These are phyloP conservation scores for Physcia stellaris DNA, from an alignment of 495 filamentous ascomycete species.

Conservation along the genomic window DNA sequence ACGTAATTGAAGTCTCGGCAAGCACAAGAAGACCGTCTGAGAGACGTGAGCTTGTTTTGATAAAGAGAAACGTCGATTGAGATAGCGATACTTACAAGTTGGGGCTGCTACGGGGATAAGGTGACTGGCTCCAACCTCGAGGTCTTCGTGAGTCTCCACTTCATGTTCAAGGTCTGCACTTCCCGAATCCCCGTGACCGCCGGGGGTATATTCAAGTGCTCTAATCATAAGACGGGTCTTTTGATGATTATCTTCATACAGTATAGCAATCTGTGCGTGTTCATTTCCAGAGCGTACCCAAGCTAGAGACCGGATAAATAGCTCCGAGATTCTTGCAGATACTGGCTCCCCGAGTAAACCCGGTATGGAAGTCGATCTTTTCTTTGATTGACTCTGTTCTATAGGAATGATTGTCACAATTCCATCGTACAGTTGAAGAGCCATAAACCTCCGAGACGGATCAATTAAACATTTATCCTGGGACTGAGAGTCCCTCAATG, in stretches of 20 bases:
- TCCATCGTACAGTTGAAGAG: conserved; percentile 78
- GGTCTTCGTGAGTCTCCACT: conserved; percentile 37
- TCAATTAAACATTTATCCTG: conserved; percentile 69
- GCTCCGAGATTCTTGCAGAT: conserved; percentile 65
- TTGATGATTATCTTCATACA: conserved; percentile 61
- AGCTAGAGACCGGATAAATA: conserved; percentile 68
- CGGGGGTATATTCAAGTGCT: conserved; percentile 36
- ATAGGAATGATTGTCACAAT: conserved; percentile 63
- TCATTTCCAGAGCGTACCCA: conserved; percentile 64
- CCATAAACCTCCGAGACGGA: conserved; percentile 68
- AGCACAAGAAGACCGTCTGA: conserved; percentile 66
- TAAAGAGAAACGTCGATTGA: conserved; percentile 6
- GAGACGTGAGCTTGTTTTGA: conserved; percentile 16
- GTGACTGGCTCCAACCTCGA: conserved; percentile 62
- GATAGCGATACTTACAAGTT: conserved; percentile 31
- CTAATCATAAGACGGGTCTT: conserved; percentile 49
- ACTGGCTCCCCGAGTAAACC: conserved; percentile 52
- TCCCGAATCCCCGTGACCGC: conserved; percentile 28
- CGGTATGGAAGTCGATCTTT: conserved; percentile 25
- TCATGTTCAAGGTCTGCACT: conserved; percentile 39
- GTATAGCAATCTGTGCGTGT: conserved; percentile 64
- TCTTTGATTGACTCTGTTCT: conserved; percentile 44
- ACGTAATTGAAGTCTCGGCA: conserved; percentile 71
- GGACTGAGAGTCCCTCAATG: conserved; percentile 63
- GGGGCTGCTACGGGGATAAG: conserved; percentile 70